Conservation (phyloP, 345 rosid species). For the Dipteronia dyeriana region DNA sequence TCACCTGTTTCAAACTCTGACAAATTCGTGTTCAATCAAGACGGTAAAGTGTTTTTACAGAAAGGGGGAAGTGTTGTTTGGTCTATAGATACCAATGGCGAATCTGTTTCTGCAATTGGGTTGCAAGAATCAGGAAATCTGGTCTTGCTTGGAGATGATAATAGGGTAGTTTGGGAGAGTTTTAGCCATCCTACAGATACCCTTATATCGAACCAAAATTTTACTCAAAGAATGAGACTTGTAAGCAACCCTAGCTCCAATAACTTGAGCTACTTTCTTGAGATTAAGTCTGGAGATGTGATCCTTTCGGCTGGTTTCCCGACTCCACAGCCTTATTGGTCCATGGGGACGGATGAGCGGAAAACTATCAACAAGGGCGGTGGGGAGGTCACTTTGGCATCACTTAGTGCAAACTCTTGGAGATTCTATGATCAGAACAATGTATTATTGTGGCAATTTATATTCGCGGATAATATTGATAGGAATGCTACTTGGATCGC, state of each 20-base stretch:
- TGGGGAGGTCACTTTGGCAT: slow-evolving; percentile 45
- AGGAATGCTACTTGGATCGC: slow-evolving; percentile 73
- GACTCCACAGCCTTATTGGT: slow-evolving; percentile 83
- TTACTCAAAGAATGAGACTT: slow-evolving; percentile 72
- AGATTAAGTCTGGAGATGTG: slow-evolving; percentile 79
- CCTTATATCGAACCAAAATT: slow-evolving; percentile 61
- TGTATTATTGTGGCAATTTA: slow-evolving; percentile 57
- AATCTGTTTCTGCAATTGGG: slow-evolving; percentile 63
- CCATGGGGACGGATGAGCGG: slow-evolving; percentile 49
- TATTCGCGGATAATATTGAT: slow-evolving; percentile 33
- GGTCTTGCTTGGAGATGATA: slow-evolving; percentile 51
- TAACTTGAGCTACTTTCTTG: slow-evolving; percentile 69
- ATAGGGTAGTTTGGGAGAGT: slow-evolving; percentile 69
- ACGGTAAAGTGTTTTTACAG: slow-evolving; percentile 58
- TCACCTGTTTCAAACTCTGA: slow-evolving; percentile 69
- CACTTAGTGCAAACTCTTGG: slow-evolving; percentile 72
- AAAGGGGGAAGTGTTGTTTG: slow-evolving; percentile 54
- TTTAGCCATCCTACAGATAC: slow-evolving; percentile 84
- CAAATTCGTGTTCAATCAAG: slow-evolving; percentile 45
- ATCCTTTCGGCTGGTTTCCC: slow-evolving; percentile 57
- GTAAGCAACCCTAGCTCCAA: slow-evolving; percentile 44
- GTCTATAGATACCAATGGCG: slow-evolving; percentile 49
- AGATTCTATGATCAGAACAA: slow-evolving; percentile 58
- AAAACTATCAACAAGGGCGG: slow-evolving; percentile 47
- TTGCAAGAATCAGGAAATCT: slow-evolving; percentile 82